A percentile compares a stretch with the other conserved stretches of the same genome.
Evolutionary conservation across 1,139 yeast genomes (phyloP).

Genomic region (Ogataea hybrid): DNA sequence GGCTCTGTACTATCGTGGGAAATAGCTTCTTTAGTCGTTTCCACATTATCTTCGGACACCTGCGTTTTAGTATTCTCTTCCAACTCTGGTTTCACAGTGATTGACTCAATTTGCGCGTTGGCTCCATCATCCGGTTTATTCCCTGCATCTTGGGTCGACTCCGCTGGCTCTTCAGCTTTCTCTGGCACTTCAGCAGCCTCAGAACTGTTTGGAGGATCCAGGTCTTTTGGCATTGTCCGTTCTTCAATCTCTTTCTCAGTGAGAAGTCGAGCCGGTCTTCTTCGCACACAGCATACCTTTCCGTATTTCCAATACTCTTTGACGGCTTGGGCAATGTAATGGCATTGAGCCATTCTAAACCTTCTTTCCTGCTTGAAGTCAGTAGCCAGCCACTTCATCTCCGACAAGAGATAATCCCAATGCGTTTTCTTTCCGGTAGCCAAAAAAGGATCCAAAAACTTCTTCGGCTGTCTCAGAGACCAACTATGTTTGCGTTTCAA

Average conservation of each 20-base stretch:
- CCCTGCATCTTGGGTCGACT: not conserved
- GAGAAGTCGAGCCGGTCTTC: conserved; percentile 37
- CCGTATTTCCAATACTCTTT: conserved; percentile 80
- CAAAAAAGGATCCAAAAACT: conserved; percentile 64
- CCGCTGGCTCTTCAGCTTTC: no score
- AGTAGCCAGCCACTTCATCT: conserved; percentile 80
- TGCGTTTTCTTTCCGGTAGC: conserved; percentile 43
- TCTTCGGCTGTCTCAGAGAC: conserved; percentile 85
- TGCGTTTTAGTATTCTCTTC: conserved; percentile 2
- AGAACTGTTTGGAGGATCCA: not conserved
- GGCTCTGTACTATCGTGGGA: no score
- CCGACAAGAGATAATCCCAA: conserved; percentile 75
- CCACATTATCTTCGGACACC: not conserved
- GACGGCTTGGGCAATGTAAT: conserved; percentile 67
- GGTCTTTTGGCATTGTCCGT: not conserved
- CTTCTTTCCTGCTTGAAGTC: conserved; percentile 75
- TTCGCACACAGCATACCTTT: conserved; percentile 59
- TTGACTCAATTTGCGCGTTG: conserved; percentile 1
- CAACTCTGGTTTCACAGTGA: conserved; percentile 1
- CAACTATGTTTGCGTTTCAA: conserved; percentile 83
- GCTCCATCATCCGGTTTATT: not conserved
- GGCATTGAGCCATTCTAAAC: conserved; percentile 68
- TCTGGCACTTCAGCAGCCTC: not conserved
- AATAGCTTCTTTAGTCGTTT: no score
- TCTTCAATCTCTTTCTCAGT: conserved; percentile 3